Conservation (phyloP, 129 eudicot genomes). For the Daucus carota region DH1_v3.0 NC_030386.2:17162001-17162500, state of each 20-base stretch:
- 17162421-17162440: slow-evolving; percentile 82
- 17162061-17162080: neutral
- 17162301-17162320: slow-evolving; percentile 62
- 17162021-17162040: neutral
- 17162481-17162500: neutral
- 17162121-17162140: too few relatives aligned
- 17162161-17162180: neutral
- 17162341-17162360: slow-evolving; percentile 77
- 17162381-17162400: slow-evolving; percentile 69
- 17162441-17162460: neutral
- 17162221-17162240: neutral
- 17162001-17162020: neutral
- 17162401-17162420: slow-evolving; percentile 73
- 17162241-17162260: neutral
- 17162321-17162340: slow-evolving; percentile 52
- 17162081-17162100: neutral
- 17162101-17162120: neutral
- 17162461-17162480: neutral
- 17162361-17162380: slow-evolving; percentile 92
- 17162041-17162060: neutral
- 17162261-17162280: neutral
- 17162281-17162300: slow-evolving; percentile 19
- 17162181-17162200: neutral
- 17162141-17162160: neutral
- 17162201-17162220: slow-evolving; percentile 4